These are phyloP conservation scores for Neurospora africana DNA, from an alignment of 495 filamentous ascomycete species.

Conservation along the genomic window DNA sequence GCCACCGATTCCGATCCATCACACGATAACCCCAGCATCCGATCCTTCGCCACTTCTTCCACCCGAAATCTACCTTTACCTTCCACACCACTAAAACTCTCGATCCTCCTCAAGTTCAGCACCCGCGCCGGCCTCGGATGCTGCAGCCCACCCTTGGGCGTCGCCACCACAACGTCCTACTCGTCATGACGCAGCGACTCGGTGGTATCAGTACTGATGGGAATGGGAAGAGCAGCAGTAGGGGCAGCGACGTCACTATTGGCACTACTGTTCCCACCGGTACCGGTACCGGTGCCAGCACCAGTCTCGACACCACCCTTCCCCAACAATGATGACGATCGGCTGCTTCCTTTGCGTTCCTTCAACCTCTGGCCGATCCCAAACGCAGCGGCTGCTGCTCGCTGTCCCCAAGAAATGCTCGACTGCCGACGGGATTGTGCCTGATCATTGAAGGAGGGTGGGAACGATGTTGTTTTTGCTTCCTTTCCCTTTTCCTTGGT, in stretches of 20 bases:
- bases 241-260: neutral
- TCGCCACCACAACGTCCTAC: slow-evolving; percentile 12
- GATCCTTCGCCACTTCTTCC: slow-evolving; percentile 7
- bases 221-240: neutral
- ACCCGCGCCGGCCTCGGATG: slow-evolving; percentile 25
- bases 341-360: slow-evolving; percentile 6
- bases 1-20: neutral
- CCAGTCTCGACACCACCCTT: neutral
- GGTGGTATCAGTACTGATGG: neutral
- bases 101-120: slow-evolving; percentile 25
- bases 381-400: slow-evolving; percentile 13
- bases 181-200: neutral
- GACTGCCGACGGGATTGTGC: neutral
- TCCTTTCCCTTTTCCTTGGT: slow-evolving; percentile 3
- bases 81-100: slow-evolving; percentile 10
- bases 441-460: neutral
- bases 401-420: slow-evolving; percentile 10
- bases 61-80: neutral
- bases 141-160: slow-evolving; percentile 18
- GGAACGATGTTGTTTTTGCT: neutral
- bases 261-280: neutral
- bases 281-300: neutral
- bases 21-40: neutral
- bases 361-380: slow-evolving; percentile 11
- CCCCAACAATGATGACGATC: neutral